A percentile compares a stretch with the other conserved stretches of the same genome.
Conservation (phyloP, 1,284 basidiomycete species). For the Coniferiporia sulphurascens region DNA sequence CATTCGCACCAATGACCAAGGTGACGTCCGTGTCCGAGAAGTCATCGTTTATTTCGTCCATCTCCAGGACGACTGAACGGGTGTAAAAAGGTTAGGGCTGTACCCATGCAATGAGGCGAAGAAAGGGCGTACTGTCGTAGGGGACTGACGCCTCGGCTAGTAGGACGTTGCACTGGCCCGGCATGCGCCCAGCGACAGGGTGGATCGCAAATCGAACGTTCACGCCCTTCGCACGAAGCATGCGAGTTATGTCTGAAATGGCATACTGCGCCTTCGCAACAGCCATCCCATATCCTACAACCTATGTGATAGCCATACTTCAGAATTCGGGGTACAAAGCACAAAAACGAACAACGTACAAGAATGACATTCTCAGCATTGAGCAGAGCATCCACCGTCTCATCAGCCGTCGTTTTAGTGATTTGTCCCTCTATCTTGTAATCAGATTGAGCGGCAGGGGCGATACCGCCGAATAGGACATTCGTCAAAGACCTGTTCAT, state of each 20-base stretch:
- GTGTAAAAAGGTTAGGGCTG: not conserved
- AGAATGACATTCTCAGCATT: slow-evolving; percentile 83
- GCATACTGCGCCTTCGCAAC: slow-evolving; percentile 86
- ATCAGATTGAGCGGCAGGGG: slow-evolving; percentile 47
- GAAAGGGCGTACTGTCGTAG: slow-evolving; percentile 60
- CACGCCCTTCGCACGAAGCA: slow-evolving; percentile 66
- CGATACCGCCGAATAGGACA: slow-evolving; percentile 78
- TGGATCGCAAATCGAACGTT: slow-evolving; percentile 55
- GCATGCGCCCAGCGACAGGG: slow-evolving; percentile 60
- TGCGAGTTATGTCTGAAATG: slow-evolving; percentile 73
- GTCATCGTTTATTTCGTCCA: slow-evolving; percentile 91
- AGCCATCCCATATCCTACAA: slow-evolving; percentile 88
- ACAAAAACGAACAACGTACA: slow-evolving; percentile 33
- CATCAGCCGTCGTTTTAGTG: slow-evolving; percentile 71
- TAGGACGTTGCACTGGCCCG: slow-evolving; percentile 82
- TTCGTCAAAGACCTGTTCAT: slow-evolving; percentile 82
- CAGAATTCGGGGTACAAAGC: not conserved
- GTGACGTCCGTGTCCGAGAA: slow-evolving; percentile 81
- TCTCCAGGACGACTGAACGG: slow-evolving; percentile 71
- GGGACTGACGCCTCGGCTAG: slow-evolving; percentile 84
- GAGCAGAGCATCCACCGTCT: slow-evolving; percentile 68
- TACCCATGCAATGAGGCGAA: not conserved
- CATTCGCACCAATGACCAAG: slow-evolving; percentile 84
- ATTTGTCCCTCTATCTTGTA: slow-evolving; percentile 79
- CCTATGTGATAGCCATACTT: slow-evolving; percentile 34